Evolutionary conservation across 805 yeast species (phyloP).

Genomic region (Pichia cephalocereana): DNA sequence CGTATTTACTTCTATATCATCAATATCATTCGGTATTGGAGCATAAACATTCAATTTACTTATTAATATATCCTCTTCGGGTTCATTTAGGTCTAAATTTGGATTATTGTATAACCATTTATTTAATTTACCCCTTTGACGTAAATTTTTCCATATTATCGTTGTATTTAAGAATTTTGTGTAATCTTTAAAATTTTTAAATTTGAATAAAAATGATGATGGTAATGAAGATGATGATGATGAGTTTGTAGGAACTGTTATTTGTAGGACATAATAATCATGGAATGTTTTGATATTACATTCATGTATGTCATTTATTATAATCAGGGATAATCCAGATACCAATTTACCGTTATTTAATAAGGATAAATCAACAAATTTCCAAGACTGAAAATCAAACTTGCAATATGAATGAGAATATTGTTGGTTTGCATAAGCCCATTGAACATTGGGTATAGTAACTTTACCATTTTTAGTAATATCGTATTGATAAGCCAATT

Average conservation of each 20-base stretch:
- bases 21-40: conserved; percentile 33
- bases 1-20: conserved; percentile 27
- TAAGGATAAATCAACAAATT: background rate
- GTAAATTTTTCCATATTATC: conserved; percentile 42
- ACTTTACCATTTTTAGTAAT: background rate
- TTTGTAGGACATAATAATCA: conserved; percentile 29
- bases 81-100: conserved; percentile 15
- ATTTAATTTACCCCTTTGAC: conserved; percentile 35
- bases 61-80: conserved; percentile 36
- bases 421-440: background rate
- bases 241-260: conserved; percentile 15
- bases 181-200: conserved; percentile 30
- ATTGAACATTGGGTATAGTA: background rate
- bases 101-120: conserved; percentile 38
- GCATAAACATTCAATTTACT: conserved; percentile 62
- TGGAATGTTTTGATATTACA: conserved; percentile 20
- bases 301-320: conserved; percentile 22
- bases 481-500: background rate
- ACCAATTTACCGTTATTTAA: background rate
- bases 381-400: background rate
- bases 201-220: conserved; percentile 12
- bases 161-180: conserved; percentile 33
- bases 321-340: conserved; percentile 2
- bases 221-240: conserved; percentile 20
- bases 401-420: background rate